phyloP scores from a whole-genome alignment of 2,329 filamentous ascomycete genomes.

The Fusarium sp. region DNA sequence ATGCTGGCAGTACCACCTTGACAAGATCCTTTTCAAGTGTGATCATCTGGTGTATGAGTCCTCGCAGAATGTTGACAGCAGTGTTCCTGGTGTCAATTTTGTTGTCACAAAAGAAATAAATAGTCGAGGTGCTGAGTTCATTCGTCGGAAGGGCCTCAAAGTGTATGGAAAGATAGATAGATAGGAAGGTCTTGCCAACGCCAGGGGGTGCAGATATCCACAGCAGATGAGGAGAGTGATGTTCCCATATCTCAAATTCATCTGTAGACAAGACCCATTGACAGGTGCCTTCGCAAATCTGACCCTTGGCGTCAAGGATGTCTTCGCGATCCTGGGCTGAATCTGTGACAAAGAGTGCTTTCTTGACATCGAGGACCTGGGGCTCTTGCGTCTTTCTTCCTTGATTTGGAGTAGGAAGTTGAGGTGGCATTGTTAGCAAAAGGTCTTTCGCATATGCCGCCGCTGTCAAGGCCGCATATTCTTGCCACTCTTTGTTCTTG shows the following conservation, averaged over 20 bases:
- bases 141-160: background rate
- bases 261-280: background rate
- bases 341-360: background rate
- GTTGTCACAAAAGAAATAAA: background rate
- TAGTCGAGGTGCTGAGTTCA: too few relatives aligned
- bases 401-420: rapidly evolving
- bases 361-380: background rate
- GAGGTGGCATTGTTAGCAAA: rapidly evolving
- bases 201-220: background rate
- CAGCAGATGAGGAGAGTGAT: rapidly evolving
- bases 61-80: background rate
- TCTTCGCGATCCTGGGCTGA: background rate
- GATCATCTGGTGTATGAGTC: slow-evolving; percentile 9
- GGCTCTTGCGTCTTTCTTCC: rapidly evolving
- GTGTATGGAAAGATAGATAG: rapidly evolving
- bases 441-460: background rate
- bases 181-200: background rate
- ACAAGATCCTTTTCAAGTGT: rapidly evolving
- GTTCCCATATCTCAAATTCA: rapidly evolving
- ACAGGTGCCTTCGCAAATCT: background rate
- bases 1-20: rapidly evolving
- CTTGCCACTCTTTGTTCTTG: background rate
- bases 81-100: background rate
- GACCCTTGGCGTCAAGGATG: background rate
- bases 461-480: background rate